Evolutionary conservation across 2,329 filamentous ascomycete genomes (phyloP).

Genomic region (Xylaria arbuscula): DNA sequence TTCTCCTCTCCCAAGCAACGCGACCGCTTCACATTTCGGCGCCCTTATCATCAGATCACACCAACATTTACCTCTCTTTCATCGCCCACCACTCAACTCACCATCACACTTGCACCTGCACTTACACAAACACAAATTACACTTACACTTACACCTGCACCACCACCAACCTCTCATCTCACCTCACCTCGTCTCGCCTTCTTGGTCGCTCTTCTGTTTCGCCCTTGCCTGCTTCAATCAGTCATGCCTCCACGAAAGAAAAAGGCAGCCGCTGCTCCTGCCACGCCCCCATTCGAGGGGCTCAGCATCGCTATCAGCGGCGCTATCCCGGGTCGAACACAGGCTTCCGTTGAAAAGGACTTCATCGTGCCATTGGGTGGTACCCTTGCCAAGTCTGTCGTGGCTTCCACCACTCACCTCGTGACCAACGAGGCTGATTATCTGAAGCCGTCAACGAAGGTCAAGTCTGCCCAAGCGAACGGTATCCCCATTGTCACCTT

Average conservation of each 20-base stretch:
- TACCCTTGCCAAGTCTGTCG: conserved; percentile 59
- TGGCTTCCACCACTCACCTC: conserved; percentile 65
- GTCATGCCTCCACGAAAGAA: conserved; percentile 43
- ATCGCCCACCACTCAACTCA: neutral
- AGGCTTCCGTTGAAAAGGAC: conserved; percentile 58
- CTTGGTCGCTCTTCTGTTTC: neutral
- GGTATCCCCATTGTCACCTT: conserved; percentile 67
- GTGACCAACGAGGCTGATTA: conserved; percentile 66
- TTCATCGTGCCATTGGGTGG: conserved; percentile 63
- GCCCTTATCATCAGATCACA: neutral
- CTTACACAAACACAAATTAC: neutral
- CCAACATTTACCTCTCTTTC: neutral
- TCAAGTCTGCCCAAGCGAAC: conserved; percentile 59
- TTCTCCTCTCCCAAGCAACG: neutral
- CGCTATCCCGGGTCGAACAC: conserved; percentile 65
- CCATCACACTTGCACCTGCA: neutral
- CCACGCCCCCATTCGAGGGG: conserved; percentile 56
- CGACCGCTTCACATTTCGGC: neutral
- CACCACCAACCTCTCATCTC: neutral
- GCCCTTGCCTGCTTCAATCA: neutral
- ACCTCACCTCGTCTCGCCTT: neutral
- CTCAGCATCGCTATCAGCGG: conserved; percentile 69
- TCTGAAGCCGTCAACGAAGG: conserved; percentile 62
- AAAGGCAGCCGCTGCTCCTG: conserved; percentile 35
- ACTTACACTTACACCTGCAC: neutral